Base-by-base conservation (phyloP, 306 rosid genomes). In the Rosa multiflora region DNA sequence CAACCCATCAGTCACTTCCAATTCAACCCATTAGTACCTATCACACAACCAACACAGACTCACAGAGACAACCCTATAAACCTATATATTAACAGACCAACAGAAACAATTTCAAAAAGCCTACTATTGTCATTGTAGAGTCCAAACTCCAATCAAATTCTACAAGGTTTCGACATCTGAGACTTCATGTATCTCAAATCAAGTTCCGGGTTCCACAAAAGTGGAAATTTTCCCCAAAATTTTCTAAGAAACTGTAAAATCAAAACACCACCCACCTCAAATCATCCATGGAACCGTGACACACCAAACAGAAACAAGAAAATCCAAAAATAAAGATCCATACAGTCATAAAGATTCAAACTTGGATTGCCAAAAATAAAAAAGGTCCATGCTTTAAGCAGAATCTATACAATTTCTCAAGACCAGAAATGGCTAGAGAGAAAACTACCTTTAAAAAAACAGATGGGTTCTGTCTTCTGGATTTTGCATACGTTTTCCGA, bases 241-340 rank as follows among this genome's bases (percentile, higher is more conserved):
- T 52, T 17, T 35, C 15, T 55, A n/a, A 61, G 44, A 75, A 61
- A 9, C 44, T 32, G 47, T 14, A 52, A 56, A 48, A 47, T 23
- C 14, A 15, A 49, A 43, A 70, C 68, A 67, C 56, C 39, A 13
- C 56, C 86, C 76, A 76, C 15, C 78, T 72, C 72, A 75, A 49
- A 32, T 56, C 37, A 32, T 32, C 37, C 37, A 35, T 4, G 21
- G 40, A 69, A 79, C 29, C 2, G 37, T 63, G 26, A 69, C 18
- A 69, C 46, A 23, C 8, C 10, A 76, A 52, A 49, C 0, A 59
- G 46, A 64, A 67, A 67, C 18, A 35, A 63, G 14, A 53, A 75
- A 73, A 14, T 12, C 37, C 71, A n/a, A 32, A 32, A 32, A 56
- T n/a, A n/a, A n/a, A 70, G 51, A 11, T 51, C 15, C 23, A 43